These are phyloP conservation scores for Datisca glomerata DNA, from an alignment of 306 rosid species.

Conservation along the genomic window DNA sequence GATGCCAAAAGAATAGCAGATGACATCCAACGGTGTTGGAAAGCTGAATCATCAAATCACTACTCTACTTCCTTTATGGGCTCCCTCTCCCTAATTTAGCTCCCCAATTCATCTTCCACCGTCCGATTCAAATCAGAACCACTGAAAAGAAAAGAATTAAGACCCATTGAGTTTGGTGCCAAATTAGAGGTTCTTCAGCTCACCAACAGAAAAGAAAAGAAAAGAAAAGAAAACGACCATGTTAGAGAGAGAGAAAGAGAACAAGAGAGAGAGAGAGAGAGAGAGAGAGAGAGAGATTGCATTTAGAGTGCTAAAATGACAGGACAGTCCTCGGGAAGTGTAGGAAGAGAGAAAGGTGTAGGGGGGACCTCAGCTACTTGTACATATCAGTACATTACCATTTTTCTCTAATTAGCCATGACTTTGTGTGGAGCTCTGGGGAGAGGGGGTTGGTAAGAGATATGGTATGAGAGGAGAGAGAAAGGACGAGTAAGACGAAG, in stretches of 20 bases:
- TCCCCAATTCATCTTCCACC: too few relatives aligned
- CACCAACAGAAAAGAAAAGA: too few relatives aligned
- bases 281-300: not conserved
- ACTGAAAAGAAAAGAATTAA: not conserved
- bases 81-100: slow-evolving; percentile 4
- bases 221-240: too few relatives aligned
- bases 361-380: not conserved
- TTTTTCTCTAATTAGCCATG: not conserved
- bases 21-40: slow-evolving; percentile 58
- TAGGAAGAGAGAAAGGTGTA: not conserved
- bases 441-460: too few relatives aligned
- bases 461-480: not conserved
- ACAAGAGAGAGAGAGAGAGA: not conserved
- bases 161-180: not conserved
- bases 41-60: slow-evolving; percentile 42
- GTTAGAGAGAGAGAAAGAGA: too few relatives aligned
- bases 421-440: too few relatives aligned
- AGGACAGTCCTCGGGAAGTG: slow-evolving; percentile 7
- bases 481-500: not conserved
- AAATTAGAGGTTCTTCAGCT: too few relatives aligned
- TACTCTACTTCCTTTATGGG: slow-evolving; percentile 19
- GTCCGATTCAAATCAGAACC: too few relatives aligned
- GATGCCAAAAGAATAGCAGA: slow-evolving; percentile 77
- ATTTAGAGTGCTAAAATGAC: too few relatives aligned
- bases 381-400: not conserved